Percentiles rank a stretch among this genome's conserved stretches.
These are phyloP conservation scores for Lactifluus hygrophoroides DNA, from an alignment of 768 basidiomycete genomes.

Conservation along the genomic window DNA sequence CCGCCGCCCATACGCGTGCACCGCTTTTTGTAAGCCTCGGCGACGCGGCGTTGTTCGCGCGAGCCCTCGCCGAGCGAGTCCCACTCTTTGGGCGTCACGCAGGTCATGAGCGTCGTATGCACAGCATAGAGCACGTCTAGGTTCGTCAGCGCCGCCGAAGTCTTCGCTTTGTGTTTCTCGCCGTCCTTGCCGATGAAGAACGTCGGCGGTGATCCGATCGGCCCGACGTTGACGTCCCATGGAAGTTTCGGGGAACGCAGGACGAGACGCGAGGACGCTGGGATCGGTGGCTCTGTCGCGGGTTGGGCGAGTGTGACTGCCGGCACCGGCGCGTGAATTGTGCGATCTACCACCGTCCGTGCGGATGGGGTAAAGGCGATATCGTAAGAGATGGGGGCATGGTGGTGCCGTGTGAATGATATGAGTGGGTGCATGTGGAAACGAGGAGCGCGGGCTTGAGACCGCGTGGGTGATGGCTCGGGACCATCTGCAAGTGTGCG, in stretches of 20 bases:
- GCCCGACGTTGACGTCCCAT: conserved; percentile 48
- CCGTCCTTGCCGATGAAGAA: conserved; percentile 19
- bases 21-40: conserved; percentile 53
- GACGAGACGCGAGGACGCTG: conserved; percentile 37
- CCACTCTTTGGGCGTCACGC: conserved; percentile 62
- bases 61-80: conserved; percentile 46
- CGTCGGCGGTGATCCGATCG: conserved; percentile 25
- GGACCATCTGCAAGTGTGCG: background rate
- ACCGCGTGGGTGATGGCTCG: conserved; percentile 20
- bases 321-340: conserved; percentile 46
- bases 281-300: conserved; percentile 52
- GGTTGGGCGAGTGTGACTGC: conserved; percentile 49
- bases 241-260: conserved; percentile 51
- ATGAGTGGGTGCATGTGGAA: conserved; percentile 59
- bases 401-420: conserved; percentile 45
- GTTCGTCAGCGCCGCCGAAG: conserved; percentile 39
- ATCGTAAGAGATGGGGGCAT: conserved; percentile 57
- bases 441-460: conserved; percentile 29
- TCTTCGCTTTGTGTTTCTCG: conserved; percentile 5
- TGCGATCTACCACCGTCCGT: conserved; percentile 47
- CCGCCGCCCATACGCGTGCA: conserved; percentile 53
- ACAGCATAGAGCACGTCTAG: conserved; percentile 55
- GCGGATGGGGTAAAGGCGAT: conserved; percentile 48
- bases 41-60: conserved; percentile 48
- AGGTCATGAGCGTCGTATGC: conserved; percentile 44